phyloP scores from a whole-genome alignment of 2,329 filamentous ascomycete genomes.

The Nigrospora oryzae region DNA sequence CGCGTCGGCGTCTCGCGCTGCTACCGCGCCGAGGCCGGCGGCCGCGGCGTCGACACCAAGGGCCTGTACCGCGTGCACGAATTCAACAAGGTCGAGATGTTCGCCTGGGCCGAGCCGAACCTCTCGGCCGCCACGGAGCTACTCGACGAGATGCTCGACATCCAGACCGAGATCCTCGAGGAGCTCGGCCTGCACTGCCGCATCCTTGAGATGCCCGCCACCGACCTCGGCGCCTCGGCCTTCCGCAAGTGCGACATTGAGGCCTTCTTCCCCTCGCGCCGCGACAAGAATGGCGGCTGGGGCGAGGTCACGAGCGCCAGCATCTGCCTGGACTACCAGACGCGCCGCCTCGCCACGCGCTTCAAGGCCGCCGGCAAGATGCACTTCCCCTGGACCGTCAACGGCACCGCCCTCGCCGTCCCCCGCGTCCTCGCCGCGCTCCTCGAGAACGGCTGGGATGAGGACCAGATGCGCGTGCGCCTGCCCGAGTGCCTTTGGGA shows the following conservation, averaged over 20 bases:
- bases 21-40: conserved; percentile 91
- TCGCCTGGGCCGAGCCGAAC: conserved; percentile 74
- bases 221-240: conserved; percentile 84
- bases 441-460: conserved; percentile 85
- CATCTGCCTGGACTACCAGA: conserved; percentile 93
- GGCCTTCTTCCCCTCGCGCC: conserved; percentile 71
- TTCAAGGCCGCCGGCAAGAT: conserved; percentile 50
- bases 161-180: conserved; percentile 77
- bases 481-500: conserved; percentile 73
- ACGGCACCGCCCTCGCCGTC: conserved; percentile 88
- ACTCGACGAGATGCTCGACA: conserved; percentile 78
- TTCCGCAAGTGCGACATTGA: conserved; percentile 87
- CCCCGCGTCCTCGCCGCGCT: conserved; percentile 83
- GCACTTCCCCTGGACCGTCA: conserved; percentile 80
- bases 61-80: conserved; percentile 95
- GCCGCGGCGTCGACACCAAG: conserved; percentile 82
- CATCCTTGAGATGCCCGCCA: conserved; percentile 83
- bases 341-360: conserved; percentile 69
- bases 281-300: conserved; percentile 61
- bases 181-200: conserved; percentile 76
- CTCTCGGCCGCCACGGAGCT: conserved; percentile 39
- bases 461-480: conserved; percentile 53
- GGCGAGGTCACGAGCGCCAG: conserved; percentile 89
- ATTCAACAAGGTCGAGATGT: conserved; percentile 97
- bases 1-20: conserved; percentile 81